These are phyloP conservation scores for Aspergillus affinis DNA, from an alignment of 495 filamentous ascomycete genomes.

Conservation along the genomic window DNA sequence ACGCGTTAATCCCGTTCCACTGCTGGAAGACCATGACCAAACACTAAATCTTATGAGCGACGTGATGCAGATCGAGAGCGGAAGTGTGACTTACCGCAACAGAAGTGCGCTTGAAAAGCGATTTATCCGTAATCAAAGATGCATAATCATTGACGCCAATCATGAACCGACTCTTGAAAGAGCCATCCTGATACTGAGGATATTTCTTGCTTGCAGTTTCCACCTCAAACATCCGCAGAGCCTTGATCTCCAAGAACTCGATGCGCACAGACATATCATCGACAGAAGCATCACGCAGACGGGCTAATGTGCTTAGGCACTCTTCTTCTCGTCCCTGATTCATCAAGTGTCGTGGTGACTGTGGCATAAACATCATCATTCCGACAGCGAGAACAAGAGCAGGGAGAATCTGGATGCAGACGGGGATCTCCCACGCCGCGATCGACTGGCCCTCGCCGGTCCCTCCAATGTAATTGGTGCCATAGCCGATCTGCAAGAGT, in stretches of 20 bases:
- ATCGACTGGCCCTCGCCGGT: constrained; percentile 41
- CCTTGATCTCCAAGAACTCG: constrained; percentile 68
- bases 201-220: constrained; percentile 50
- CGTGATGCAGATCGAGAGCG: constrained; percentile 10
- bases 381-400: constrained; percentile 41
- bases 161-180: constrained; percentile 31
- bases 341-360: constrained; percentile 75
- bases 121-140: constrained; percentile 35
- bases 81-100: constrained; percentile 29
- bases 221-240: constrained; percentile 53
- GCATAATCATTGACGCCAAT: constrained; percentile 31
- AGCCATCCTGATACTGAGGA: constrained; percentile 32
- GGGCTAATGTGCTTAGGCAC: constrained; percentile 58
- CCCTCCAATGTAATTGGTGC: constrained; percentile 47
- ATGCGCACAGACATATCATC: constrained; percentile 64
- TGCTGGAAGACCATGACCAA: constrained; percentile 58
- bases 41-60: constrained; percentile 19
- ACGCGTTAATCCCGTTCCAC: constrained; percentile 58
- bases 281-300: constrained; percentile 61
- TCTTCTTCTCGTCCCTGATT: constrained; percentile 76
- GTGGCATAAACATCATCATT: constrained; percentile 69
- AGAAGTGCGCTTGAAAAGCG: constrained; percentile 37
- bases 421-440: constrained; percentile 46
- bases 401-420: constrained; percentile 46
- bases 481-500: constrained; percentile 46